Percentiles rank a stretch among this genome's conserved stretches.
Conservation (phyloP, 2,329 filamentous ascomycete genomes). For the Epicoccum nigrum region DNA sequence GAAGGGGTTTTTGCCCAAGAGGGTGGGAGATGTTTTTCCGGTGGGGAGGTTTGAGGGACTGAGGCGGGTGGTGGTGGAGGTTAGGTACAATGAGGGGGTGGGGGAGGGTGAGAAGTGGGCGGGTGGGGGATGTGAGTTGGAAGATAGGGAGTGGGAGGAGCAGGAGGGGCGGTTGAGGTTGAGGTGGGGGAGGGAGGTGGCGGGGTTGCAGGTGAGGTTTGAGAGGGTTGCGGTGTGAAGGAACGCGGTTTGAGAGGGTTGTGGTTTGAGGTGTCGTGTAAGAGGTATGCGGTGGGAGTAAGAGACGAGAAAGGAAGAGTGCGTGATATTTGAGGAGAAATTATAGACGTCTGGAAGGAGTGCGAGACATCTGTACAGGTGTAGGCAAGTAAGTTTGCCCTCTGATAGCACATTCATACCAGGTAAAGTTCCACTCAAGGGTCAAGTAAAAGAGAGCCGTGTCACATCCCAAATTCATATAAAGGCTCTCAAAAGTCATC, state of each 20-base stretch:
- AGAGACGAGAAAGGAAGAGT: no score
- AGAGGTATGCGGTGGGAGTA: not conserved
- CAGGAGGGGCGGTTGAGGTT: conserved; percentile 9
- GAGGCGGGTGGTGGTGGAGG: conserved; percentile 1
- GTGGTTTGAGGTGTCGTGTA: not conserved
- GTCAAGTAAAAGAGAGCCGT: no score
- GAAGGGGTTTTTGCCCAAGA: conserved; percentile 5
- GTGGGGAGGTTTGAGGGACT: conserved; percentile 4
- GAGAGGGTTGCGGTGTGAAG: conserved; percentile 3
- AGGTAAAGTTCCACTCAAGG: no score
- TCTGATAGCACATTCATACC: no score
- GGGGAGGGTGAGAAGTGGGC: conserved; percentile 7
- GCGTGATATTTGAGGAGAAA: no score
- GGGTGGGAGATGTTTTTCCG: conserved; percentile 8
- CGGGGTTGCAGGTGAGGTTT: not conserved
- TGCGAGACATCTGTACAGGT: no score
- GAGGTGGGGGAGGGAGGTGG: not conserved
- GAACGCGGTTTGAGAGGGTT: not conserved
- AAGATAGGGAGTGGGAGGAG: conserved; percentile 6
- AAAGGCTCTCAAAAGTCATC: not conserved
- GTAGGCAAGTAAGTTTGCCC: no score
- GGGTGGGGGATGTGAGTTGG: conserved; percentile 4
- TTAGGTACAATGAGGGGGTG: not conserved
- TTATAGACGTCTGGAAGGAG: no score
- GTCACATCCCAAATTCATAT: not conserved